Conservation (phyloP, 2,329 filamentous ascomycete species). For the Trichoderma atroviride region DNA sequence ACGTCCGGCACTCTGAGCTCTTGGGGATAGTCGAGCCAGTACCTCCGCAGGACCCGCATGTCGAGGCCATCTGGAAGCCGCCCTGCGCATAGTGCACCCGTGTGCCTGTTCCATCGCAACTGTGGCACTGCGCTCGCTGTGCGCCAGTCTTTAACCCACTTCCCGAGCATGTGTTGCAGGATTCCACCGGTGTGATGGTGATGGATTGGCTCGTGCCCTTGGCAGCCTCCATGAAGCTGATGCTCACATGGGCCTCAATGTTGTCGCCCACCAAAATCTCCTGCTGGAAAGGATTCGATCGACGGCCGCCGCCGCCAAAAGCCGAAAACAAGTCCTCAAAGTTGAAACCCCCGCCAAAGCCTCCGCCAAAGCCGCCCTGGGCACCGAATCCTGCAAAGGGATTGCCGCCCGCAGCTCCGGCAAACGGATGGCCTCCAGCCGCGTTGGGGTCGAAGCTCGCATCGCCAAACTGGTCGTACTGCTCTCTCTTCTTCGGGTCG, state of each 20-base stretch:
- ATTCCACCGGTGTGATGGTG: conserved; percentile 75
- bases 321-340: conserved; percentile 95
- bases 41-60: conserved; percentile 80
- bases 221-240: conserved; percentile 94
- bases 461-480: conserved; percentile 87
- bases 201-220: conserved; percentile 91
- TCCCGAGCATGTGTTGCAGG: conserved; percentile 82
- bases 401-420: conserved; percentile 63
- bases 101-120: conserved; percentile 84
- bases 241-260: conserved; percentile 90
- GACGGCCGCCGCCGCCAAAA: conserved; percentile 65
- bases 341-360: conserved; percentile 83
- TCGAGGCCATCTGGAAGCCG: conserved; percentile 94
- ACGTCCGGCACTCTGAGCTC: conserved; percentile 79
- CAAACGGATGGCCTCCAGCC: conserved; percentile 63
- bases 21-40: conserved; percentile 74
- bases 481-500: conserved; percentile 88
- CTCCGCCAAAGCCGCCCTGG: conserved; percentile 69
- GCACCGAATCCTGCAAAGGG: conserved; percentile 61
- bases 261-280: conserved; percentile 91
- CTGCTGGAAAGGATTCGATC: conserved; percentile 68
- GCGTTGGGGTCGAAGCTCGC: conserved; percentile 82
- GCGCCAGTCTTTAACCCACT: conserved; percentile 82
- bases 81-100: conserved; percentile 87
- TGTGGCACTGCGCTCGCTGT: conserved; percentile 71